A percentile compares a stretch with the other conserved stretches of the same genome.
These are phyloP conservation scores for Xylariaceae sp. DNA, from an alignment of 2,329 filamentous ascomycete genomes.

Conservation along the genomic window DNA sequence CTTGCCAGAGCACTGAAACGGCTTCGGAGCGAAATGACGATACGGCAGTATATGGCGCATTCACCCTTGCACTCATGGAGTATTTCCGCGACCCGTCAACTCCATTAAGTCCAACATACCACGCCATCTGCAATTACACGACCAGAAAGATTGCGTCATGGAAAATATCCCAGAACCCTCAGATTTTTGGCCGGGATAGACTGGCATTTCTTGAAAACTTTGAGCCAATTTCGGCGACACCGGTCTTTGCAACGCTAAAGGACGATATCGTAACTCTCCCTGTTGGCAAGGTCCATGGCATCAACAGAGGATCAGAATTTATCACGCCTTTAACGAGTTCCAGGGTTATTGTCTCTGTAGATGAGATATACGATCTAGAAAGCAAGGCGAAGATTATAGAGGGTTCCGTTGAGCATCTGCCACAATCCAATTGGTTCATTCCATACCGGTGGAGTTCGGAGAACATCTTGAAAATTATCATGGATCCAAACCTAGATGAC, in stretches of 20 bases:
- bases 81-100: not conserved
- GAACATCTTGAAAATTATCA: no score
- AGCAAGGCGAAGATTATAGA: not conserved
- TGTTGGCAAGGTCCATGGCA: not conserved
- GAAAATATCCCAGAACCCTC: not conserved
- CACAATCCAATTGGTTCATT: no score
- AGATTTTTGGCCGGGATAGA: conserved; percentile 4
- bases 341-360: not conserved
- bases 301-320: conserved; percentile 2
- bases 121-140: not conserved
- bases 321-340: not conserved
- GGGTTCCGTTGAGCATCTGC: no score
- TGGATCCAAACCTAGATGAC: no score
- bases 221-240: not conserved
- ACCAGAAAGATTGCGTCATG: not conserved
- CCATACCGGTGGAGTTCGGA: no score
- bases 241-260: not conserved
- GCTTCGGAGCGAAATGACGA: not conserved
- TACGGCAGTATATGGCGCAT: not conserved
- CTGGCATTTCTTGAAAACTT: not conserved
- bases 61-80: not conserved
- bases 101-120: no score
- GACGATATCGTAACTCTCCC: not conserved
- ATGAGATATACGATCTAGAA: not conserved
- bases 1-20: not conserved